phyloP scores from a whole-genome alignment of 1,284 basidiomycete genomes.

The Anthracocystis setariae region DNA sequence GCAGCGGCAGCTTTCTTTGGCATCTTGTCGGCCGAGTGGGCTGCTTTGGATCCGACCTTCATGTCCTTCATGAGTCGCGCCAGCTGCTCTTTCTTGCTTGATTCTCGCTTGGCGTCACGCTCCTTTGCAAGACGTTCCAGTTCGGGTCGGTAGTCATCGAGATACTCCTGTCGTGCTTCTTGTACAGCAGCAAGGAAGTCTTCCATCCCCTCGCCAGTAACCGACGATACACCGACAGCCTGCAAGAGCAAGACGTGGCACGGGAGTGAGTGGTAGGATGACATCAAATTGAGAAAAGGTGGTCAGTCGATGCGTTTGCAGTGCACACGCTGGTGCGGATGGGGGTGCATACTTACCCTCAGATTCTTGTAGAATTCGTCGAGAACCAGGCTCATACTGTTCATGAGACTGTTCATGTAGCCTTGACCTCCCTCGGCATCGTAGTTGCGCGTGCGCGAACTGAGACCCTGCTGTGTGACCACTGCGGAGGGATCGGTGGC shows the following conservation, averaged over 20 bases:
- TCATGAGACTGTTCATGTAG: constrained; percentile 99
- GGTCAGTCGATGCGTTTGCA: not conserved
- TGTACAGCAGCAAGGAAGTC: constrained; percentile 92
- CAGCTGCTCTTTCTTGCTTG: constrained; percentile 76
- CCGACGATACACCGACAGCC: constrained; percentile 94
- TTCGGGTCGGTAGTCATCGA: constrained; percentile 90
- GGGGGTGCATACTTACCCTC: constrained; percentile 73
- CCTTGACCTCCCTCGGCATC: constrained; percentile 73
- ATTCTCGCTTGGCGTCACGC: constrained; percentile 75
- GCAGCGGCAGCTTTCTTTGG: constrained; percentile 14
- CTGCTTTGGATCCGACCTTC: constrained; percentile 66
- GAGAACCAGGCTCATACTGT: constrained; percentile 96
- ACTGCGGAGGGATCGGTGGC: constrained; percentile 70
- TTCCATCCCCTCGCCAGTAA: constrained; percentile 90
- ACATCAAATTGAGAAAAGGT: not conserved
- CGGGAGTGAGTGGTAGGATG: not conserved
- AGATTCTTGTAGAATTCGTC: constrained; percentile 99
- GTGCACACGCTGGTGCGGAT: not conserved
- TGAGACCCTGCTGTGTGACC: constrained; percentile 27
- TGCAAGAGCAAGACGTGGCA: constrained; percentile 64
- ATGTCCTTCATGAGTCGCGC: constrained; percentile 87
- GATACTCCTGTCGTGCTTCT: constrained; percentile 84
- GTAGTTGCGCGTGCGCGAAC: constrained; percentile 22
- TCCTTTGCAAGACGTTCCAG: constrained; percentile 76
- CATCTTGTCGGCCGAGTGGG: not conserved